Conservation (phyloP, 495 filamentous ascomycete genomes). For the Aspergillus ellipticus region DNA sequence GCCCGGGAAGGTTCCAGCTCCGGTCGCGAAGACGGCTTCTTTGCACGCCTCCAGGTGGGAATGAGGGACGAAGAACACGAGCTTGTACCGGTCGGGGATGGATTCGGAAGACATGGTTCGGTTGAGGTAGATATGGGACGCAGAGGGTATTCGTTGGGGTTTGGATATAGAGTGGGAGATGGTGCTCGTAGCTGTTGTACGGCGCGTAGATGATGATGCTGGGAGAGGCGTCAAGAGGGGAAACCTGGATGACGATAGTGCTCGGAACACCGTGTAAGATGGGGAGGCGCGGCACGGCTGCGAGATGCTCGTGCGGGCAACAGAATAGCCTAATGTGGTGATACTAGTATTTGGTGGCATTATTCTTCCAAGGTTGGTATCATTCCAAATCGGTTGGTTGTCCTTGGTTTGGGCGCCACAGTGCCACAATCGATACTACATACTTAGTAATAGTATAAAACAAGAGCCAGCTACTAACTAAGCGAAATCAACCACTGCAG, state of each 20-base stretch:
- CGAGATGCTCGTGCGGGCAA: neutral
- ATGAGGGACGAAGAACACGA: conserved; percentile 46
- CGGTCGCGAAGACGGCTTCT: conserved; percentile 43
- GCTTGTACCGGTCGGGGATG: conserved; percentile 42
- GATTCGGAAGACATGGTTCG: conserved; percentile 6
- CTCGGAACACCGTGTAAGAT: neutral
- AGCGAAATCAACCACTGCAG: neutral
- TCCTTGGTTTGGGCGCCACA: neutral
- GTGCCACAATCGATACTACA: neutral
- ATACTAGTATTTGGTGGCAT: conserved; percentile 15
- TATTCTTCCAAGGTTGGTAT: conserved; percentile 12
- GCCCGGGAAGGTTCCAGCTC: conserved; percentile 42
- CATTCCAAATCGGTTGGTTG: neutral
- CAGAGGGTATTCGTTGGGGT: neutral
- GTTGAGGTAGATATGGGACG: neutral
- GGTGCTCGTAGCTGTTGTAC: neutral
- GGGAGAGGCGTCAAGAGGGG: neutral
- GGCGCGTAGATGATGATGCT: neutral
- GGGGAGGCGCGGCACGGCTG: neutral
- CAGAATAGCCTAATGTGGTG: neutral
- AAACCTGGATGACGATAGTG: neutral
- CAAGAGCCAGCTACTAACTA: neutral
- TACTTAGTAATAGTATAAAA: neutral
- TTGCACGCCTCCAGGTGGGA: conserved; percentile 39
- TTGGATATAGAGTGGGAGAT: neutral